phyloP scores from a whole-genome alignment of 768 basidiomycete genomes.

The Auriculariales sp. region DNA sequence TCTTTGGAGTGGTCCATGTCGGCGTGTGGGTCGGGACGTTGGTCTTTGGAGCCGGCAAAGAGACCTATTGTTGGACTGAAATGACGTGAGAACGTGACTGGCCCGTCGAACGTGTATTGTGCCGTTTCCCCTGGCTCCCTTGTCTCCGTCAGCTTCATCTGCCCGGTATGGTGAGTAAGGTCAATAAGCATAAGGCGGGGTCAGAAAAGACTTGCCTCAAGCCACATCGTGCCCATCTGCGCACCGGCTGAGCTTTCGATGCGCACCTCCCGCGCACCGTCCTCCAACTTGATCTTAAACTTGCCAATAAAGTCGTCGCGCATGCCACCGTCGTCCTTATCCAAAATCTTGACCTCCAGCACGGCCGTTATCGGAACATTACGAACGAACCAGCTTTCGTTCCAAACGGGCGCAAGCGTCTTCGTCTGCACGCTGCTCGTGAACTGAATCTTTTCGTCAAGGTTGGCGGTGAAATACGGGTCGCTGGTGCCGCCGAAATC shows the following conservation, averaged over 20 bases:
- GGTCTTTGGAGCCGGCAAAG: conserved; percentile 45
- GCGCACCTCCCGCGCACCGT: conserved; percentile 50
- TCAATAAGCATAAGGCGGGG: neutral
- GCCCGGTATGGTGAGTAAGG: neutral
- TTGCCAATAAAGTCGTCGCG: conserved; percentile 53
- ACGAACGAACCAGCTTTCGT: conserved; percentile 58
- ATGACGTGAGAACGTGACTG: conserved; percentile 56
- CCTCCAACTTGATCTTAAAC: conserved; percentile 34
- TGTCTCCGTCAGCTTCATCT: conserved; percentile 35
- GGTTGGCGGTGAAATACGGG: conserved; percentile 59
- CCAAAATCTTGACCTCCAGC: conserved; percentile 43
- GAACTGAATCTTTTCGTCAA: conserved; percentile 49
- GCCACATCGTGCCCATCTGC: conserved; percentile 49
- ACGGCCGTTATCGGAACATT: conserved; percentile 52
- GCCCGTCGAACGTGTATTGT: conserved; percentile 60
- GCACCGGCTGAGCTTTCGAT: conserved; percentile 38
- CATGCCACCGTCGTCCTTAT: conserved; percentile 46
- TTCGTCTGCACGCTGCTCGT: conserved; percentile 46
- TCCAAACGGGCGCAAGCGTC: conserved; percentile 58
- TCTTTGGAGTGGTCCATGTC: neutral
- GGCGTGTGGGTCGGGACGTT: conserved; percentile 19
- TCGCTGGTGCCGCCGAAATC: conserved; percentile 49
- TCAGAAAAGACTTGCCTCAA: conserved; percentile 32
- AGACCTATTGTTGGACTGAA: conserved; percentile 55
- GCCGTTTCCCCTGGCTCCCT: conserved; percentile 11